phyloP scores from a whole-genome alignment of 2,329 filamentous ascomycete genomes.

The Diplodia mutila region DNA sequence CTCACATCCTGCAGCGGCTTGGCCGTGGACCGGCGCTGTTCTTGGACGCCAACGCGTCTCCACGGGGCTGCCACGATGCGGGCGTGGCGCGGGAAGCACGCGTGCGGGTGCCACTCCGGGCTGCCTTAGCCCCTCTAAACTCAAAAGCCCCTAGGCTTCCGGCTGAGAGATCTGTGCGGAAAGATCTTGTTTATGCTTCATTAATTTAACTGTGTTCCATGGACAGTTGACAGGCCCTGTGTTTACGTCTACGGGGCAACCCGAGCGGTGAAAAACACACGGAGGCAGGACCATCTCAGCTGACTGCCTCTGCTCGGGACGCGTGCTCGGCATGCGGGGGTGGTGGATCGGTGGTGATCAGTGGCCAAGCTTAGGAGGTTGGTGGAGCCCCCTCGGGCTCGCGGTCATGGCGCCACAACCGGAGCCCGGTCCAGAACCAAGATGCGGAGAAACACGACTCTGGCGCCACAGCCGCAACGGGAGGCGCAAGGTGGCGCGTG shows the following conservation, averaged over 20 bases:
- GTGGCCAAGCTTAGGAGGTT: not conserved
- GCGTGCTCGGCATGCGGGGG: slow-evolving; percentile 10
- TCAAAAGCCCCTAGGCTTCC: not conserved
- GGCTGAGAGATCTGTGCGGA: not conserved
- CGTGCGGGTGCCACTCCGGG: not conserved
- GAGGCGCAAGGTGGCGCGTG: not conserved
- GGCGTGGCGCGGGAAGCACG: not conserved
- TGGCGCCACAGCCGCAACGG: slow-evolving; percentile 7
- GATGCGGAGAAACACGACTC: not conserved
- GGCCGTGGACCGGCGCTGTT: not conserved
- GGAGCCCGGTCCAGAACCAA: not conserved
- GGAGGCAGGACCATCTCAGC: not conserved
- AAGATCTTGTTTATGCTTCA: slow-evolving; percentile 1
- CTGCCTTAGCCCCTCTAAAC: not conserved
- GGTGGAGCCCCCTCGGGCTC: not conserved
- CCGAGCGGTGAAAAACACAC: not conserved
- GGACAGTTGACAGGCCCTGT: not conserved
- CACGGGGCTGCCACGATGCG: not conserved
- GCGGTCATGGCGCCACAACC: slow-evolving; percentile 20
- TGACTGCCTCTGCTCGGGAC: not conserved
- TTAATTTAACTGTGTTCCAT: not conserved
- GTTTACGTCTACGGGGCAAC: not conserved
- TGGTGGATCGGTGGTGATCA: not conserved
- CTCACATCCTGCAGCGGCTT: slow-evolving; percentile 1
- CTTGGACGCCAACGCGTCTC: too few relatives aligned